A percentile compares a stretch with the other conserved stretches of the same genome.
These are phyloP conservation scores for Tylopilus vinaceipallidus DNA, from an alignment of 768 basidiomycete species.

Conservation along the genomic window DNA sequence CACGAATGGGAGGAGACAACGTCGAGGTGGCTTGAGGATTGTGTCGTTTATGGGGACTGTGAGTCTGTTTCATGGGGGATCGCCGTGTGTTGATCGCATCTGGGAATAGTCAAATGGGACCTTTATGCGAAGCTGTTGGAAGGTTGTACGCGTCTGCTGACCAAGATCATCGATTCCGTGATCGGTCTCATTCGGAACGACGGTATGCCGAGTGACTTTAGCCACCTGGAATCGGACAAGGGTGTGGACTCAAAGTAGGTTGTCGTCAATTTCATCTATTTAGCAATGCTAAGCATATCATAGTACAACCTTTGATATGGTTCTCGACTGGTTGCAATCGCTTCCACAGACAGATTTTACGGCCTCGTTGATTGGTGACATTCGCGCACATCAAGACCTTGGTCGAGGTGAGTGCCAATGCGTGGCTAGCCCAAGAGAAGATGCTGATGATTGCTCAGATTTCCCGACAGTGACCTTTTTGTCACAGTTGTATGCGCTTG, in stretches of 20 bases:
- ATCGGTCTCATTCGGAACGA: constrained; percentile 29
- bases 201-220: constrained; percentile 28
- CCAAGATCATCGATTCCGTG: constrained; percentile 33
- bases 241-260: constrained; percentile 43
- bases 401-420: constrained; percentile 26
- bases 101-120: constrained; percentile 52
- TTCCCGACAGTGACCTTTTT: constrained; percentile 44
- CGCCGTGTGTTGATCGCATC: not conserved
- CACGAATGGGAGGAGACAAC: constrained; percentile 23
- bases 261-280: not conserved
- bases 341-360: constrained; percentile 20
- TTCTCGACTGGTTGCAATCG: constrained; percentile 25
- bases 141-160: constrained; percentile 40
- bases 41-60: constrained; percentile 44
- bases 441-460: constrained; percentile 19
- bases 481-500: constrained; percentile 46
- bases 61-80: constrained; percentile 20
- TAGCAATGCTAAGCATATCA: not conserved
- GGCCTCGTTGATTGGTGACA: constrained; percentile 19
- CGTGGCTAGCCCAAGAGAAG: not conserved
- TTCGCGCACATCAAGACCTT: constrained; percentile 24
- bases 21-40: constrained; percentile 22
- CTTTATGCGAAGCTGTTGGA: constrained; percentile 48
- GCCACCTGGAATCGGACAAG: constrained; percentile 33
- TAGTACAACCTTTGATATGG: constrained; percentile 25